Evolutionary conservation across 2,329 filamentous ascomycete species (phyloP), one percentile per base, ranked within the genome.

Genomic region (Scopulariopsis brevicaulis): DNA sequence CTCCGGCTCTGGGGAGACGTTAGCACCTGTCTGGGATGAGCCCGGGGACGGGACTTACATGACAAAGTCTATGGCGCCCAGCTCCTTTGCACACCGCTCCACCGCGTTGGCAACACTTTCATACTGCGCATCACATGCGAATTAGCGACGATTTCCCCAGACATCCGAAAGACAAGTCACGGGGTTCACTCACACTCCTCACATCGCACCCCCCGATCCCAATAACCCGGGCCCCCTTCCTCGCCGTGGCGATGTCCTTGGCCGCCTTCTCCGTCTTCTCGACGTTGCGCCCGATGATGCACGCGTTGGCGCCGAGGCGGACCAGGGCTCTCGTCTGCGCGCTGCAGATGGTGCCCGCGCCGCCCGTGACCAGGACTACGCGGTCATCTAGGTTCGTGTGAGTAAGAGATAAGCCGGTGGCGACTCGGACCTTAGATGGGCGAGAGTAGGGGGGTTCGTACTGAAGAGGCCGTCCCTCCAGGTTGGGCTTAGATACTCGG

Each of bases 291-390:
- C 94, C 94, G 59, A 97, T 82, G 67, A 99, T 97, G 72, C 89
- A 96, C 55, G 94, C 94, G 65, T 97, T 87, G 52, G 91, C 93
- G 57, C 94, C 94, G 8, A 99, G 84, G 62, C 92, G 82, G 25
- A 99, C 91, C 60, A 99, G 77, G 4, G 94, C 94, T 63, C 91
- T 83, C 35, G 96, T 94, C 75, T 97, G 94, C 58, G 89, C 91
- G 65, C 88, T 94, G 76, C 94, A 96, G 67, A 99, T 97, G 28
- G 88, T 87, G 58, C 94, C 93, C 5, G 91, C 91, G 56, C 94
- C 94, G 59, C 94, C 94, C 3, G 94, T 99, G 67, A 95, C 95
- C 73, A 97, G 96, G 64, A 93, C 83, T 52, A 97, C 92, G 67
- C 94, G 93, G 69, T 86, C 85, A 62, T 86, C 90, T 95, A 24